These are phyloP conservation scores for Quercus tomentella DNA, from an alignment of 331 rosid genomes.

Conservation along the genomic window DNA sequence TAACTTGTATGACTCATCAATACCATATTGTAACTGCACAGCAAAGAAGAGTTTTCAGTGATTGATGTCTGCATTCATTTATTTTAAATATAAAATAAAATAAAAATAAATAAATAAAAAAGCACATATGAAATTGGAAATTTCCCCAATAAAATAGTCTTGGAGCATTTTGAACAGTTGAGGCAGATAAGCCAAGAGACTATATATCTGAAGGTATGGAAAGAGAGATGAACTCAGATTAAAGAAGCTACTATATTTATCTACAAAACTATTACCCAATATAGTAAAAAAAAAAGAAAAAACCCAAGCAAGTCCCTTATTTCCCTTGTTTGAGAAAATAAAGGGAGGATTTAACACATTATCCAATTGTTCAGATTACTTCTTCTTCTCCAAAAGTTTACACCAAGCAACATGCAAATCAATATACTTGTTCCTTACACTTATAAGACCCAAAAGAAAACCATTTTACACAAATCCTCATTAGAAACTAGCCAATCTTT, in stretches of 20 bases:
- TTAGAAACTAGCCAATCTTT: background rate
- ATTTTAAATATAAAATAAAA: background rate
- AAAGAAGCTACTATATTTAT: background rate
- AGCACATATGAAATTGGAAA: too few relatives aligned
- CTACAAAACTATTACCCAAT: background rate
- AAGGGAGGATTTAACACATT: background rate
- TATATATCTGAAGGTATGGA: background rate
- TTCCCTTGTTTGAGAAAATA: background rate
- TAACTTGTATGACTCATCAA: conserved; percentile 36
- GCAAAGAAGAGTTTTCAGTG: background rate
- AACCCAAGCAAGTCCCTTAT: background rate
- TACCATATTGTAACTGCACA: conserved; percentile 35
- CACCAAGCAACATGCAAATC: background rate
- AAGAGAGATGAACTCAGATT: background rate
- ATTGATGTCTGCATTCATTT: background rate
- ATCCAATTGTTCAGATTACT: background rate
- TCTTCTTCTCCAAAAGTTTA: background rate
- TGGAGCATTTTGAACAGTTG: background rate
- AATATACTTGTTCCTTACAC: background rate
- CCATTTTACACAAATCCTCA: background rate
- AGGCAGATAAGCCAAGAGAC: background rate
- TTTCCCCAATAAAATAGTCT: background rate
- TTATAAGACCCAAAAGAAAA: background rate
- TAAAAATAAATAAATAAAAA: background rate
- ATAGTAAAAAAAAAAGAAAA: background rate